Percentiles rank a stretch among this genome's conserved stretches.
These are phyloP conservation scores for Erythrophleum fordii DNA, from an alignment of 306 rosid genomes.

Conservation along the genomic window DNA sequence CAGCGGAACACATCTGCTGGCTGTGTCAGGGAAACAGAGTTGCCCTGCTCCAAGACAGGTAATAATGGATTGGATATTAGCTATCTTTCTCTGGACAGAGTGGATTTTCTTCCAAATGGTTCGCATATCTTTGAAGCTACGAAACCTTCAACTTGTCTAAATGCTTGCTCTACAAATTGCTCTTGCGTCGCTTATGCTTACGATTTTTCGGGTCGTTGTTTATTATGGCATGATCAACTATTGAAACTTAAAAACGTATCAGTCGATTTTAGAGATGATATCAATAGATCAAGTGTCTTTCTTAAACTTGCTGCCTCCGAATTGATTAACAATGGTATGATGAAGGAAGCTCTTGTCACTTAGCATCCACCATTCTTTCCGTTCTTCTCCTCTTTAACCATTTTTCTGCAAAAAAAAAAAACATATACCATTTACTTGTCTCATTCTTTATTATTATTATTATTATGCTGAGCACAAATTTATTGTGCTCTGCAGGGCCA, in stretches of 20 bases:
- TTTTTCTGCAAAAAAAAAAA: too few relatives aligned
- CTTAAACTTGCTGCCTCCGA: background rate
- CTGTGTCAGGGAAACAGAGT: slow-evolving; percentile 16
- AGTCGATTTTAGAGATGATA: background rate
- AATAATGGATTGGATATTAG: background rate
- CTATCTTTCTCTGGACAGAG: accelerated
- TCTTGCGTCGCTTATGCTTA: slow-evolving; percentile 25
- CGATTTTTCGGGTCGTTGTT: background rate
- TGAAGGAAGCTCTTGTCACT: background rate
- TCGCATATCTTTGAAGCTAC: background rate
- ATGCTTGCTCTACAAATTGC: background rate
- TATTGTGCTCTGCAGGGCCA: background rate
- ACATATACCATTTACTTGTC: background rate
- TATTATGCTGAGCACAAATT: background rate
- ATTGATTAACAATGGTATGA: background rate
- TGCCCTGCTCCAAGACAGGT: background rate
- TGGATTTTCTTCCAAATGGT: background rate
- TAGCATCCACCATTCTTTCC: too few relatives aligned
- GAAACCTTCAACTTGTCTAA: background rate
- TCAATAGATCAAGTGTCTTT: background rate
- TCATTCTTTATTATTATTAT: too few relatives aligned
- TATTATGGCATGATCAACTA: background rate
- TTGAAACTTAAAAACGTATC: slow-evolving; percentile 1
- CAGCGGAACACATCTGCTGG: background rate
- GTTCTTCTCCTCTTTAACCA: too few relatives aligned